Evolutionary conservation across 164 flowering plant genomes (phyloP).

Genomic region (Aristolochia californica): DNA sequence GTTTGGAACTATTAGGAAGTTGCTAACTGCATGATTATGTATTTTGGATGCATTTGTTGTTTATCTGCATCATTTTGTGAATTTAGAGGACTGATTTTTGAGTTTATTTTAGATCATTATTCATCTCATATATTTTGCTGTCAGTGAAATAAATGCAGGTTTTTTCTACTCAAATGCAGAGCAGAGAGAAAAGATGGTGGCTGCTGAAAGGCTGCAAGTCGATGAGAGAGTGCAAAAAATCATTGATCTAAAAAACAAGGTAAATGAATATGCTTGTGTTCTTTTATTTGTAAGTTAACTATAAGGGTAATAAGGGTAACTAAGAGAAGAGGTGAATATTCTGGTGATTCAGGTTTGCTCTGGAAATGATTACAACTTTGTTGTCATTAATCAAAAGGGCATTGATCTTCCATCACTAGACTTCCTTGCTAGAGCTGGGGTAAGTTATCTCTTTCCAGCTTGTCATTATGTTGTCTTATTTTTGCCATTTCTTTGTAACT

Average conservation of each 20-base stretch:
- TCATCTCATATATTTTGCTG: background rate
- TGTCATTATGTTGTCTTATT: background rate
- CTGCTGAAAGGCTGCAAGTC: constrained; percentile 93
- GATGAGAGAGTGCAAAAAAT: constrained; percentile 86
- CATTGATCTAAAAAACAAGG: constrained; percentile 88
- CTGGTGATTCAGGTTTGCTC: constrained; percentile 64
- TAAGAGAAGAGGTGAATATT: background rate
- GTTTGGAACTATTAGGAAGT: too few species aligned
- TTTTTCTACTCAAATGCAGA: constrained; percentile 98
- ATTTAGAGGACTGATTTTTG: too few species aligned
- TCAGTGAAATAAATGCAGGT: constrained; percentile 98
- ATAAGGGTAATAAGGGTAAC: background rate
- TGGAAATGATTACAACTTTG: constrained; percentile 66
- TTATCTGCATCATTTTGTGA: too few species aligned
- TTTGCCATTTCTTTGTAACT: constrained; percentile 1
- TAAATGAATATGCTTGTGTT: constrained; percentile 5
- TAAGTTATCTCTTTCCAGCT: constrained; percentile 22
- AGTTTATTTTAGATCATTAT: too few species aligned
- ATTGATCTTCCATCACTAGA: constrained; percentile 96
- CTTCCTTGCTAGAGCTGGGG: constrained; percentile 94
- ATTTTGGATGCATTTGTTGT: too few species aligned
- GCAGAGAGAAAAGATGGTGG: constrained; percentile 97
- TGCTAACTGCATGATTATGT: too few species aligned
- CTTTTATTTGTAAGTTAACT: too few species aligned
- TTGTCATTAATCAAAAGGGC: constrained; percentile 93